Base-by-base conservation (phyloP, 2,329 filamentous ascomycete genomes). In the Xylaria sp. region DNA sequence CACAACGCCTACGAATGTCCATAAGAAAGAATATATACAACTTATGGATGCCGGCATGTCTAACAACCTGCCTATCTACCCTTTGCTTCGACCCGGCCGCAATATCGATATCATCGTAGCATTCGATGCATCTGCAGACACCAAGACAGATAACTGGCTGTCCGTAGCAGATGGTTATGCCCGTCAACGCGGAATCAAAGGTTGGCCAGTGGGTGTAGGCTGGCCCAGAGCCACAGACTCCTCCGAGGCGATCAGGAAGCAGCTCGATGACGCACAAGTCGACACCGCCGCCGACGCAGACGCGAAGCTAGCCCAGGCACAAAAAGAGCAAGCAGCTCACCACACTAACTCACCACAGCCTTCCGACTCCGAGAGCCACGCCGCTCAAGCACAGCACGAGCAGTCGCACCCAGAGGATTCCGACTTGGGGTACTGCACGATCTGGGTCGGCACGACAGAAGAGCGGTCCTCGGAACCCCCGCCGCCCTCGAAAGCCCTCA, bases 1-100 rank as follows among this genome's bases (percentile, higher is more conserved):
- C 0, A 91, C 92, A 0, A 90, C 90, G n/a, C 93, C 95, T 0
- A 86, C 89, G 33, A 92, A 87, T 61, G 86, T 97, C 40, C 88
- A 91, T 70, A 81, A 86, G 17, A 84, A 83, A 14, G 83, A 89
- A 46, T 90, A 96, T 74, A 83, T 94, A 17, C 89, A 92, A 67
- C 83, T 94, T 15, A 98, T 97, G 94, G 95, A 99, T 76, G 94
- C 95, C 1, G 95, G 95, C 53, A 99, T 99, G 95, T 96, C 92
- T 67, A 98, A 99, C 75, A 99, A 99, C 73, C 82, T 99, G 8
- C 95, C 95, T 1, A 94, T 98, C 43, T 99, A 99, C 74, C 95
- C 95, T 0, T 84, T 98, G 3, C 87, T 99, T 17, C 88, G 95
- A 11, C 92, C 92, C 0, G 94, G 94, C 2, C 86, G 95, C 37